Base-by-base conservation (phyloP, 1,284 basidiomycete genomes). In the Marasmius tenuissimus region DNA sequence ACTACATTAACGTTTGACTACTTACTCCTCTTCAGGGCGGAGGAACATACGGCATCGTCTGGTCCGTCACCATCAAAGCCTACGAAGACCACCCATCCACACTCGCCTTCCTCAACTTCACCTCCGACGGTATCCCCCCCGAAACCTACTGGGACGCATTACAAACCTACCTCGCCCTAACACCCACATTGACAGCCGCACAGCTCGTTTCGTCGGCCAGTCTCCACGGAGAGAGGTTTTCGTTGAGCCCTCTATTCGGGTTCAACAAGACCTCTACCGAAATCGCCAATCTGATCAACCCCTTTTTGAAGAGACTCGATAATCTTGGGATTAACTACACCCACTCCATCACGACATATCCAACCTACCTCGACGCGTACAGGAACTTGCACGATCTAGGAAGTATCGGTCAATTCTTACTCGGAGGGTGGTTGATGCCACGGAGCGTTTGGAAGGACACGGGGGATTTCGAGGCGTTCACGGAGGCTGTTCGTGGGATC, bases 121-220 rank as follows among this genome's bases (percentile, higher is more conserved):
- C 60, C 7, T 62, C 61, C 0, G 59, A 62, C 12, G 58, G 57
- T 14, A 20, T 65, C 2, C 50, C 60, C 10, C 22, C 45, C 11
- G 66, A 65, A 11, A 56, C 49, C 14, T 66, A 57, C 35, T 67
- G 66, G 65, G 35, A 58, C 20, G 66, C 58, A 9, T 57, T 67
- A 50, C 52, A 60, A 5, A 61, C 65, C 2, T 67, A 61, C 37
- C 59, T 55, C 4, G 50, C 50, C 11, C 58, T 37, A 27, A 64
- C 65, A 34, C 61, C 59, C 45, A 65, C 20, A 9, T 33, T 58
- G 10, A 58, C 57, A 37, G 47, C 12, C 38, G 48, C 57, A 0
- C 11, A 38, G n/a, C 27, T 27, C 27, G 20, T 34, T 5, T 8
- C 35, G 7, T 33, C 18, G 48, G 22, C 58, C 5, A 57, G 8